These are phyloP conservation scores for Citropsis articulata DNA, from an alignment of 345 rosid species.

Conservation along the genomic window DNA sequence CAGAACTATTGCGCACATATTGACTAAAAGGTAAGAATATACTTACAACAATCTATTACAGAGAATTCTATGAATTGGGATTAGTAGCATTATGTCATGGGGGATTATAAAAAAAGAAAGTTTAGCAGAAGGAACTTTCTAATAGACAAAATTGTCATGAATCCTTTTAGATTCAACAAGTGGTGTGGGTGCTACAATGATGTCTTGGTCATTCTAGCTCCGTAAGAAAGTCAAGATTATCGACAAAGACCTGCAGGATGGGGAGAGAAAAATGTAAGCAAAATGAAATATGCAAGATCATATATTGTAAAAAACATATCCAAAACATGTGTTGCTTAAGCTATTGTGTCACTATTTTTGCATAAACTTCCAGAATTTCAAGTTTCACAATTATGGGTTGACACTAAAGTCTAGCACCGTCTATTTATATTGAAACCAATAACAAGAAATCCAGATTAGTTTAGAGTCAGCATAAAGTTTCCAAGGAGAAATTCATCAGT, in stretches of 20 bases:
- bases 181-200: neutral
- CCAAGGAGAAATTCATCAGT: neutral
- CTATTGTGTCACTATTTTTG: neutral
- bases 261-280: neutral
- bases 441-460: neutral
- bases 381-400: neutral
- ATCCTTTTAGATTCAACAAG: slow-evolving; percentile 4
- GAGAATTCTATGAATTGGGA: slow-evolving; percentile 1
- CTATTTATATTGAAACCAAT: neutral
- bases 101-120: neutral
- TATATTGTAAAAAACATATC: neutral
- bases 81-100: neutral
- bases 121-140: slow-evolving; percentile 6
- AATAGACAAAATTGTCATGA: slow-evolving; percentile 8
- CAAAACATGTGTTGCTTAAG: neutral
- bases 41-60: slow-evolving; percentile 15
- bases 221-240: slow-evolving; percentile 30
- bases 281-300: neutral
- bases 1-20: neutral
- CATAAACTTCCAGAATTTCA: neutral
- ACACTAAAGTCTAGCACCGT: neutral
- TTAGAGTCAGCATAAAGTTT: neutral
- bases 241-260: slow-evolving; percentile 35
- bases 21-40: slow-evolving; percentile 2
- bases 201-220: slow-evolving; percentile 31